Percentiles rank a stretch among this genome's conserved stretches.
These are phyloP conservation scores for Colletotrichum incanum DNA, from an alignment of 2,329 filamentous ascomycete genomes.

Conservation along the genomic window DNA sequence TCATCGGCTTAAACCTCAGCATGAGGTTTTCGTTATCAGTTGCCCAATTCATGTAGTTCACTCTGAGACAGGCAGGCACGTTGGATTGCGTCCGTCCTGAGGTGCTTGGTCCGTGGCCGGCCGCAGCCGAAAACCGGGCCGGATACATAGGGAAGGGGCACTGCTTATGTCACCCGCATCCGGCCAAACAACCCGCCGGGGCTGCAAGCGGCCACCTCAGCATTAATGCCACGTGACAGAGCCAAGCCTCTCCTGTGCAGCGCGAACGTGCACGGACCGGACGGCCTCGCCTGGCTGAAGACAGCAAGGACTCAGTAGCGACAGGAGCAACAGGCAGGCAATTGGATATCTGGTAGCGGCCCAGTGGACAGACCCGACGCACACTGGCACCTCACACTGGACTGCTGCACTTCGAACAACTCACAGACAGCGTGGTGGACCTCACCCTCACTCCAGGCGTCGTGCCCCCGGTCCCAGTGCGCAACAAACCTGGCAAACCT, in stretches of 20 bases:
- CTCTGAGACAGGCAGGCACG: neutral
- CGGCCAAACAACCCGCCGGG: slow-evolving; percentile 30
- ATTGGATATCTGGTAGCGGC: slow-evolving; percentile 9
- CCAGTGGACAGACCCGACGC: slow-evolving; percentile 15
- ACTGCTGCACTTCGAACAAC: too few species aligned
- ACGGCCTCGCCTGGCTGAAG: slow-evolving; percentile 22
- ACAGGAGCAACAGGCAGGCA: slow-evolving; percentile 17
- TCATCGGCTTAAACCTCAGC: neutral
- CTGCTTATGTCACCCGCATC: slow-evolving; percentile 36
- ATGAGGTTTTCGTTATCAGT: neutral
- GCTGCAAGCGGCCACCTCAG: slow-evolving; percentile 38
- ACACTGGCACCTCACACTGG: neutral
- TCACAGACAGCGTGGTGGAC: too few species aligned
- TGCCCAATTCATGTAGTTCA: neutral
- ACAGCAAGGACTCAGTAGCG: slow-evolving; percentile 8
- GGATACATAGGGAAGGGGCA: neutral
- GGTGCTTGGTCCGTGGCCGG: neutral
- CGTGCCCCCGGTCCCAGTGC: slow-evolving; percentile 5
- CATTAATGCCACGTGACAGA: slow-evolving; percentile 34
- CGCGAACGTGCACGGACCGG: slow-evolving; percentile 17
- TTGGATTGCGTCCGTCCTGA: neutral
- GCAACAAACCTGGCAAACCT: slow-evolving; percentile 6
- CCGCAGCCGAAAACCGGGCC: neutral
- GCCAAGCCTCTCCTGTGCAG: neutral
- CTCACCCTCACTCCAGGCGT: slow-evolving; percentile 7